Base-by-base conservation (phyloP, 768 basidiomycete species). In the Trametes gibbosa region DNA sequence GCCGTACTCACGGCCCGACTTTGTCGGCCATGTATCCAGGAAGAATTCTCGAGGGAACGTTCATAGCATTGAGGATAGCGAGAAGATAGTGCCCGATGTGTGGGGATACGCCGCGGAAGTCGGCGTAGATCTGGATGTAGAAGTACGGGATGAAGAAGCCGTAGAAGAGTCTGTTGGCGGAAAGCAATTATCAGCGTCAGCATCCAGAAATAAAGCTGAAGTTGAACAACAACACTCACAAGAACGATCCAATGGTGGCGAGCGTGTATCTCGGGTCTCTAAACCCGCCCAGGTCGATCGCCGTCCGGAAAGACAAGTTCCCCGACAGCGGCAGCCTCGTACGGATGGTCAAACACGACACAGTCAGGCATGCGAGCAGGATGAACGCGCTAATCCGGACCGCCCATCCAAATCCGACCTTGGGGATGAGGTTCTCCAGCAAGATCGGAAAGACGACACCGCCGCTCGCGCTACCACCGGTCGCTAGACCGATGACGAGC, bases 381-480 rank as follows among this genome's bases (percentile, higher is more conserved):
- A 73, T 50, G 53, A 74, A 71, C 21, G 68, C 71, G 21, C 63
- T 58, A 27, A 69, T 59, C 23, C 73, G 69, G 8, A 71, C 68
- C 5, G 73, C 71, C 72, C 72, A 73, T 10, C 62, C 61, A 43
- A 72, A 72, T 1, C 69, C 70, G 40, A 71, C 34, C 8, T 24
- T 35, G 2, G 63, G 50, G 35, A 69, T 63, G 50, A 84, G 69
- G 50, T 78, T 77, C 61, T 82, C 80, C 4, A 84, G 73, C 58
- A 84, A 72, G 39, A 84, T 74, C 3, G 83, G 83, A 62, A 80
- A 81, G 17, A 83, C 50, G 52, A 80, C 76, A 4, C 80, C 82
- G 24, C 83, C 82, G 32, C 80, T 39, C 34, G 80, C 79, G 29
- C 66, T 56, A 8, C 78, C 78, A 24, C 73, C 66, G 0, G 73